phyloP scores from a whole-genome alignment of 495 filamentous ascomycete species.

The Lasiosphaeris hirsuta region DNA sequence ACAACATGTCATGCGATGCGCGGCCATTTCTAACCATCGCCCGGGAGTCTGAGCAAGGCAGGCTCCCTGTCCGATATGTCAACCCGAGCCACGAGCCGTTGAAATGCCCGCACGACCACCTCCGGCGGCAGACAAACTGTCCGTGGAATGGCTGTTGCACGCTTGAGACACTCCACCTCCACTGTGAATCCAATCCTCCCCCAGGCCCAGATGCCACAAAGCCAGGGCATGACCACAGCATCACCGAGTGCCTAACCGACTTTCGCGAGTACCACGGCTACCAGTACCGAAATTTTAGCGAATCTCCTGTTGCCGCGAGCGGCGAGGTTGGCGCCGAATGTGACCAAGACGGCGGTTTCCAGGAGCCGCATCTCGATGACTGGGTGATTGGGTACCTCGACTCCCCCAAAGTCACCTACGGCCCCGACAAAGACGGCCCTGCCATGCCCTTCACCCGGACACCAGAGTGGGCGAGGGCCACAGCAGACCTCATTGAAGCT shows the following conservation, averaged over 20 bases:
- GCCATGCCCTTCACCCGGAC: too few species aligned
- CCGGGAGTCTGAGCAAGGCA: background rate
- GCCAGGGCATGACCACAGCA: background rate
- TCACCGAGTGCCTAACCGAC: slow-evolving; percentile 3
- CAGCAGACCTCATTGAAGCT: too few species aligned
- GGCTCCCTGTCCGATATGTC: background rate
- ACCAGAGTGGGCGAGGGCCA: too few species aligned
- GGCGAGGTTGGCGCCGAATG: too few species aligned
- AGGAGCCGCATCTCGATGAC: too few species aligned
- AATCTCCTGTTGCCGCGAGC: too few species aligned
- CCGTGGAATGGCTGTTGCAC: slow-evolving; percentile 5
- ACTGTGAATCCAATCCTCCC: background rate
- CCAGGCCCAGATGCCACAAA: background rate
- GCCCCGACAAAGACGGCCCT: too few species aligned
- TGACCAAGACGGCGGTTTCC: too few species aligned
- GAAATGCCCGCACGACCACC: slow-evolving; percentile 1
- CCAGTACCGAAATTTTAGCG: background rate
- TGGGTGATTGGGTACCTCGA: too few species aligned
- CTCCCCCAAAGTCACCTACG: too few species aligned
- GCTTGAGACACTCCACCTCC: background rate
- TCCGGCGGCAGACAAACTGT: background rate
- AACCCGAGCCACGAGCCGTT: slow-evolving; percentile 2
- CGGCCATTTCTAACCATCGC: slow-evolving; percentile 4
- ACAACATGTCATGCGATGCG: slow-evolving; percentile 10
- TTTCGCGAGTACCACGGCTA: slow-evolving; percentile 10